Base-by-base conservation (phyloP, 345 rosid species). In the Syzygium aromaticum region DNA sequence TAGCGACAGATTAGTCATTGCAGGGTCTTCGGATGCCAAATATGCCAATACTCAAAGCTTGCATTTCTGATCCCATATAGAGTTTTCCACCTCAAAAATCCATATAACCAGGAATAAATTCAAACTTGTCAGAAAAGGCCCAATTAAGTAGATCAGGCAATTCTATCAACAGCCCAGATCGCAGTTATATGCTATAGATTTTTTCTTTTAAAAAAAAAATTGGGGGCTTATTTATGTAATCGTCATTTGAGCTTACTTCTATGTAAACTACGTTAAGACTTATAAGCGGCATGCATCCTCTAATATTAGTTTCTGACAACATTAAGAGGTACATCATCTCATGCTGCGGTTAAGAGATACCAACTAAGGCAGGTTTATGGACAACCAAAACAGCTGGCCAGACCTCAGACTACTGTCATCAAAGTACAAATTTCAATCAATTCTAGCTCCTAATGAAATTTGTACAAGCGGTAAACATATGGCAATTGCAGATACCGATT, bases 401-500 rank as follows among this genome's bases (percentile, higher is more conserved):
- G 25, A 73, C 49, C 80, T 73, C 80, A 73, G 80, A 40, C 80
- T 38, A 33, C 80, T 19, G 80, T 73, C 80, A 73, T 33, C 46
- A 33, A 33, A 73, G 80, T 73, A 67, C 43, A 30, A 30, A 67
- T 67, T 67, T 67, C 78, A 67, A 67, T 67, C 78, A 73, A 73
- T 40, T 83, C 54, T 25, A 83, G 85, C 54, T 12, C 16, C 86
- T 40, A 85, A 54, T 25, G 51, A 61, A 85, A 57, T 46, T 85
- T 43, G 67, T 73, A 73, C 49, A 19, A 51, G 77, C 13, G 57
- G 6, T 51, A 30, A 57, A 77, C 61, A 52, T 77, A 52, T 87
- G 86, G 84, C 63, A 73, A 54, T 40, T 67, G 33, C 78, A 85
- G 91, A 91, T 92, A 96, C 99, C 99, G 88, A 89, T 98, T 98